These are phyloP conservation scores for Mortierella sp. DNA, from an alignment of 371 early-diverging fungal genomes.

Conservation along the genomic window DNA sequence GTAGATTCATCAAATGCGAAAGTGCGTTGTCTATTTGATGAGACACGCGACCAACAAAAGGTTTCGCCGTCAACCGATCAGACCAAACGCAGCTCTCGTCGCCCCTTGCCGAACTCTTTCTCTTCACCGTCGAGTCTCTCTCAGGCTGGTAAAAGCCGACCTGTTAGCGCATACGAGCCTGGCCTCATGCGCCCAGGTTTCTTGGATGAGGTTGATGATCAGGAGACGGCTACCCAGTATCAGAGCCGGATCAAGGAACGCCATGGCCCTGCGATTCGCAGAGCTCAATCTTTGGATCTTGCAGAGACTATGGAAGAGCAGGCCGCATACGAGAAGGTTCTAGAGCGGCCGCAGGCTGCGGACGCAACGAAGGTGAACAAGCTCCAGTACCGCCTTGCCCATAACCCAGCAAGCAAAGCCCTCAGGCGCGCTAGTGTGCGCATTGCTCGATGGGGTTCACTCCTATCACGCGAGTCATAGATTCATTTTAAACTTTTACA, in stretches of 20 bases:
- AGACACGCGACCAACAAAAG: background rate
- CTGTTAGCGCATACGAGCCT: slow-evolving; percentile 29
- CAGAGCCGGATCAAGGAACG: background rate
- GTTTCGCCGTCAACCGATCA: background rate
- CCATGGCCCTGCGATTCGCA: slow-evolving; percentile 1
- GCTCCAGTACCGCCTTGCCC: slow-evolving; percentile 34
- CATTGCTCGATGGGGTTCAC: slow-evolving; percentile 34
- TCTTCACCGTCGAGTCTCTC: slow-evolving; percentile 10
- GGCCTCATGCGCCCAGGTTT: background rate
- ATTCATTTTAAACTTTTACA: background rate
- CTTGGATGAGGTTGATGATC: slow-evolving; percentile 3
- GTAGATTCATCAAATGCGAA: slow-evolving; percentile 5
- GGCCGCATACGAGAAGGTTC: background rate
- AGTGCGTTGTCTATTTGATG: slow-evolving; percentile 24
- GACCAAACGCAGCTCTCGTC: background rate
- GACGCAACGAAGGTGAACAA: slow-evolving; percentile 40
- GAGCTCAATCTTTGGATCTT: slow-evolving; percentile 38
- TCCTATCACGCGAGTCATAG: slow-evolving; percentile 37
- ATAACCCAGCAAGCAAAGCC: slow-evolving; percentile 53
- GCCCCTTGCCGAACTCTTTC: slow-evolving; percentile 8
- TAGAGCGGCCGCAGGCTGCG: background rate
- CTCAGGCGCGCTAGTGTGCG: slow-evolving; percentile 46
- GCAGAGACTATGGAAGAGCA: slow-evolving; percentile 12
- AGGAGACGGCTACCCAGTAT: background rate
- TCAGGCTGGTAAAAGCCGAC: slow-evolving; percentile 10